Conservation (phyloP, 2,329 filamentous ascomycete species). For the Claviceps monticola region DNA sequence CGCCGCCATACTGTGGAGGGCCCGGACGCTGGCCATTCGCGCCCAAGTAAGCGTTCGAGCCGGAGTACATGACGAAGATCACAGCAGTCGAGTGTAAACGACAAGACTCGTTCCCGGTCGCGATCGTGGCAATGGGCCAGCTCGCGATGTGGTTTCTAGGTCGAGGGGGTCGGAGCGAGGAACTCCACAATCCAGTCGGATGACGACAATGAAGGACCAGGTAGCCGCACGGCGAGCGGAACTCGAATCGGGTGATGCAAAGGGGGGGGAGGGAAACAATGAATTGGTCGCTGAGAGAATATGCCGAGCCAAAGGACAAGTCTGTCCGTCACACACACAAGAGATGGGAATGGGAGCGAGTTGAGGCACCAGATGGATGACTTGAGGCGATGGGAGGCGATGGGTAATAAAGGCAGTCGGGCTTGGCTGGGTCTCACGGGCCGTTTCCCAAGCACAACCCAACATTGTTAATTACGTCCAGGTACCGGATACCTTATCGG, state of each 20-base stretch:
- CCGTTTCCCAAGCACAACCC: too few relatives aligned
- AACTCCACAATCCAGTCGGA: slow-evolving; percentile 2
- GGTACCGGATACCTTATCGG: too few relatives aligned
- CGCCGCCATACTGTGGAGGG: slow-evolving; percentile 31
- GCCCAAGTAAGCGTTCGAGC: slow-evolving; percentile 74
- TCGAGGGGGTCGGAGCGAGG: slow-evolving; percentile 1
- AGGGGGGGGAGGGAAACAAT: neutral
- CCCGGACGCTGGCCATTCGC: slow-evolving; percentile 61
- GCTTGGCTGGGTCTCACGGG: neutral
- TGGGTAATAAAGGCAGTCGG: neutral
- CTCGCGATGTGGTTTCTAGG: neutral
- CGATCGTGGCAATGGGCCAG: neutral
- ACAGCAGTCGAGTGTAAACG: neutral
- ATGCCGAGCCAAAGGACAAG: neutral
- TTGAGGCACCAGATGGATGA: neutral
- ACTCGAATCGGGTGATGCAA: neutral
- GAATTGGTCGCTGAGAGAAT: neutral
- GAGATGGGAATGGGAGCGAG: neutral
- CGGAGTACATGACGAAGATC: slow-evolving; percentile 62
- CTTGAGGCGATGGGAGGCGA: neutral
- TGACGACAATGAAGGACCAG: neutral
- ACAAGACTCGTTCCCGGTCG: neutral
- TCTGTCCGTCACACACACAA: neutral
- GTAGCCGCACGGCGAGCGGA: slow-evolving; percentile 4
- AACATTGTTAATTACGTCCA: too few relatives aligned